phyloP scores from a whole-genome alignment of 192 early-diverging fungal species.

The Backusella westeae region DNA sequence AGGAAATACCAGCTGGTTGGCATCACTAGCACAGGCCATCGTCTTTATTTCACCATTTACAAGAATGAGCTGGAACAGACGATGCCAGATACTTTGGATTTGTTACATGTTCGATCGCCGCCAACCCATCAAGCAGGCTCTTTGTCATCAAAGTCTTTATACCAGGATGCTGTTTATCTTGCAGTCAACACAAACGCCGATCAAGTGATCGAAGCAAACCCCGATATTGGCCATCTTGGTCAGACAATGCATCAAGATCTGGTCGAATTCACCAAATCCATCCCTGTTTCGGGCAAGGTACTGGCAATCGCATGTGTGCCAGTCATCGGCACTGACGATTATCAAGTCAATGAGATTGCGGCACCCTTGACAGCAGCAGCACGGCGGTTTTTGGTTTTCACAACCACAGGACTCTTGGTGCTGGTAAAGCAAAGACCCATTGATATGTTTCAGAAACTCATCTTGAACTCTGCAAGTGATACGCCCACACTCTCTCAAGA shows the following conservation, averaged over 20 bases:
- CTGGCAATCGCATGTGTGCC: slow-evolving; percentile 75
- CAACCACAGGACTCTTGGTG: slow-evolving; percentile 68
- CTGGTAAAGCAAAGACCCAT: slow-evolving; percentile 76
- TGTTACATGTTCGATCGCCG: slow-evolving; percentile 69
- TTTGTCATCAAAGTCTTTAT: slow-evolving; percentile 42
- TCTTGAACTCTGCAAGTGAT: slow-evolving; percentile 20
- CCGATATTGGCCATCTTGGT: slow-evolving; percentile 62
- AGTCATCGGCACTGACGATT: slow-evolving; percentile 1
- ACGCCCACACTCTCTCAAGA: background rate
- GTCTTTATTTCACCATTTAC: slow-evolving; percentile 71
- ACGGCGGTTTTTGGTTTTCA: slow-evolving; percentile 70
- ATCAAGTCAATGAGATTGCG: slow-evolving; percentile 63
- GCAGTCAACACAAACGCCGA: slow-evolving; percentile 19
- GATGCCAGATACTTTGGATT: slow-evolving; percentile 54
- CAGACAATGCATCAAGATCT: slow-evolving; percentile 27
- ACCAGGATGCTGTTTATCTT: slow-evolving; percentile 67
- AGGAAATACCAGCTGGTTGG: slow-evolving; percentile 68
- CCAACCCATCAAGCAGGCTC: slow-evolving; percentile 21
- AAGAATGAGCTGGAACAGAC: slow-evolving; percentile 22
- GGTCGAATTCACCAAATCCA: slow-evolving; percentile 45
- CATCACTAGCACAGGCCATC: slow-evolving; percentile 69
- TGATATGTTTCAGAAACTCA: slow-evolving; percentile 65
- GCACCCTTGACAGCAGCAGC: slow-evolving; percentile 54
- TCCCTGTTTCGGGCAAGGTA: slow-evolving; percentile 75
- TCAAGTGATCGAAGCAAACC: slow-evolving; percentile 29